phyloP scores from a whole-genome alignment of 2,329 filamentous ascomycete species.

The Aspergillus neoniger region DNA sequence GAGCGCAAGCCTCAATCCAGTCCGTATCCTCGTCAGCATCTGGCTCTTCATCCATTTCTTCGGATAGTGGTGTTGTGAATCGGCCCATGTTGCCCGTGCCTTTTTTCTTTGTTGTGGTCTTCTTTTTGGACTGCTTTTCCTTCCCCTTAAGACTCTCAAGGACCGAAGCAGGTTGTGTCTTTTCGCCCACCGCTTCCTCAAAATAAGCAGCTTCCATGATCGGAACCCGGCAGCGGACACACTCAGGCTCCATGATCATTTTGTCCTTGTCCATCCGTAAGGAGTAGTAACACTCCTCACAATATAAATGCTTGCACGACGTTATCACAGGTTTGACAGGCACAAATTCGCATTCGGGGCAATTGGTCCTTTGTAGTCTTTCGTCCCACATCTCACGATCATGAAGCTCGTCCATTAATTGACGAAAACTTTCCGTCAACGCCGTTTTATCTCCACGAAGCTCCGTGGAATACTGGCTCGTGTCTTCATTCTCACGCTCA shows the following conservation, averaged over 20 bases:
- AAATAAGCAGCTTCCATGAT: conserved; percentile 21
- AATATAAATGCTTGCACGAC: conserved; percentile 60
- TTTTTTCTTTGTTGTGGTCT: background rate
- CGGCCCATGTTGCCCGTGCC: too few relatives aligned
- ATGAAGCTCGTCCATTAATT: conserved; percentile 42
- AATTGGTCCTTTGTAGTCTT: conserved; percentile 38
- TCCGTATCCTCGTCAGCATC: conserved; percentile 20
- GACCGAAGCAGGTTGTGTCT: too few relatives aligned
- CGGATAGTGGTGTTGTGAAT: too few relatives aligned
- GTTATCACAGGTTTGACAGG: conserved; percentile 50
- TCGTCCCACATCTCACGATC: conserved; percentile 40
- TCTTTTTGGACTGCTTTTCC: background rate
- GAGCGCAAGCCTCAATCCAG: conserved; percentile 29
- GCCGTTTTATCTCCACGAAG: conserved; percentile 9
- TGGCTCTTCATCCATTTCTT: background rate
- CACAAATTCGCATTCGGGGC: conserved; percentile 45
- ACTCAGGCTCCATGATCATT: conserved; percentile 31
- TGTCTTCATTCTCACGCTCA: background rate
- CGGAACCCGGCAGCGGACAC: conserved; percentile 12
- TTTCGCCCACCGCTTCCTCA: conserved; percentile 2
- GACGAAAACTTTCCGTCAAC: conserved; percentile 41
- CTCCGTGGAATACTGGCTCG: background rate
- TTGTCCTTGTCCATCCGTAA: conserved; percentile 11
- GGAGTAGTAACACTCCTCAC: conserved; percentile 48
- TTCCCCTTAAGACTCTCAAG: too few relatives aligned